Percentiles rank a stretch among this genome's conserved stretches.
phyloP scores from a whole-genome alignment of 2,329 filamentous ascomycete species.

The Fusarium chaquense region DNA sequence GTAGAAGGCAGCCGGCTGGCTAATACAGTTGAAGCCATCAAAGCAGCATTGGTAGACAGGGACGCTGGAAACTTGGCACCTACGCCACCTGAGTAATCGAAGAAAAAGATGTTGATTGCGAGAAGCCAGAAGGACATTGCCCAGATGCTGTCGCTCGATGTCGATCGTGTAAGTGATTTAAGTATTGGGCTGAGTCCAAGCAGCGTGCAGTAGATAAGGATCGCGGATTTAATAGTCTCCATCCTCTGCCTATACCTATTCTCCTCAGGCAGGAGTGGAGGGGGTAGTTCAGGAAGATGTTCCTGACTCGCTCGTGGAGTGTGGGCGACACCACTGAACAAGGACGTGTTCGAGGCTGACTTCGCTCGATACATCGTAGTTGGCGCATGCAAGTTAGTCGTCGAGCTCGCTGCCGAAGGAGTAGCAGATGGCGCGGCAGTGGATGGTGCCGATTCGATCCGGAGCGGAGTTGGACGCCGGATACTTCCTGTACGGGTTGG shows the following conservation, averaged over 20 bases:
- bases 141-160: constrained; percentile 96
- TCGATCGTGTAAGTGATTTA: constrained; percentile 94
- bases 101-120: constrained; percentile 96
- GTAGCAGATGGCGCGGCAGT: constrained; percentile 43
- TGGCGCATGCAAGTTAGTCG: constrained; percentile 56
- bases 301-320: constrained; percentile 50
- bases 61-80: constrained; percentile 75
- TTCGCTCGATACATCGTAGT: constrained; percentile 57
- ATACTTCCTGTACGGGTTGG: constrained; percentile 54
- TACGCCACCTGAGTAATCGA: constrained; percentile 86
- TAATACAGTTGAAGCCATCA: constrained; percentile 96
- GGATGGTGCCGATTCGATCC: constrained; percentile 46
- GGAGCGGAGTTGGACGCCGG: constrained; percentile 51
- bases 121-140: constrained; percentile 94
- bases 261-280: constrained; percentile 51
- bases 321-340: constrained; percentile 53
- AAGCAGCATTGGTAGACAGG: constrained; percentile 91
- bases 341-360: constrained; percentile 67
- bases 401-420: constrained; percentile 59
- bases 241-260: constrained; percentile 67
- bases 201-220: constrained; percentile 92
- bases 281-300: constrained; percentile 47
- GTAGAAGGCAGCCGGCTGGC: constrained; percentile 90
- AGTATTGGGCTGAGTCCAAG: constrained; percentile 94
- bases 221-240: constrained; percentile 88